A percentile compares a stretch with the other conserved stretches of the same genome.
Conservation (phyloP, 176 grass and related monocot species). For the Phyllostachys edulis region DNA sequence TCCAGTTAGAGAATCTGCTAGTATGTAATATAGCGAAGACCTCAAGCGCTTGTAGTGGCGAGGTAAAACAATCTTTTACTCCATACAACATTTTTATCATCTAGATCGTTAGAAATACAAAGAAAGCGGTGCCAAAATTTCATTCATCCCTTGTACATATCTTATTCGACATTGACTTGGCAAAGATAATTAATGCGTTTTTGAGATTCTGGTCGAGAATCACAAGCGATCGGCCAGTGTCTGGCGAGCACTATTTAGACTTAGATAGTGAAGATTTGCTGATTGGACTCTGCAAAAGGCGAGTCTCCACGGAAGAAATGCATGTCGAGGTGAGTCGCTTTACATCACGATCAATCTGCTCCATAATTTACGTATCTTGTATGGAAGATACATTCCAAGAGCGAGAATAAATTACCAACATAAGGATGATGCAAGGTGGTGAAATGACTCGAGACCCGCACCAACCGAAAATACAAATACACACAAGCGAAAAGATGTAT, state of each 20-base stretch:
- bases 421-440: background rate
- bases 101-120: slow-evolving; percentile 79
- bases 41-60: too few relatives aligned
- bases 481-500: background rate
- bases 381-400: background rate
- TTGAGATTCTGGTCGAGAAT: slow-evolving; percentile 56
- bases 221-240: slow-evolving; percentile 28
- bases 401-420: background rate
- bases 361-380: slow-evolving; percentile 74
- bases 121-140: slow-evolving; percentile 84
- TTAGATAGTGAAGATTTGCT: too few relatives aligned
- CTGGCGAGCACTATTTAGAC: too few relatives aligned
- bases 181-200: slow-evolving; percentile 69
- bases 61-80: slow-evolving; percentile 45
- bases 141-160: slow-evolving; percentile 99
- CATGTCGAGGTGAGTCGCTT: slow-evolving; percentile 92
- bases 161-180: slow-evolving; percentile 86
- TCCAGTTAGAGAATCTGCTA: too few relatives aligned
- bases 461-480: background rate
- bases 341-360: slow-evolving; percentile 95
- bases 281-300: slow-evolving; percentile 81
- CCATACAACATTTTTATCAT: slow-evolving; percentile 80
- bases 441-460: background rate
- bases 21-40: too few relatives aligned
- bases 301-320: slow-evolving; percentile 82